phyloP scores from a whole-genome alignment of 2,329 filamentous ascomycete species.

The Cadophora luteo-olivacea region DNA sequence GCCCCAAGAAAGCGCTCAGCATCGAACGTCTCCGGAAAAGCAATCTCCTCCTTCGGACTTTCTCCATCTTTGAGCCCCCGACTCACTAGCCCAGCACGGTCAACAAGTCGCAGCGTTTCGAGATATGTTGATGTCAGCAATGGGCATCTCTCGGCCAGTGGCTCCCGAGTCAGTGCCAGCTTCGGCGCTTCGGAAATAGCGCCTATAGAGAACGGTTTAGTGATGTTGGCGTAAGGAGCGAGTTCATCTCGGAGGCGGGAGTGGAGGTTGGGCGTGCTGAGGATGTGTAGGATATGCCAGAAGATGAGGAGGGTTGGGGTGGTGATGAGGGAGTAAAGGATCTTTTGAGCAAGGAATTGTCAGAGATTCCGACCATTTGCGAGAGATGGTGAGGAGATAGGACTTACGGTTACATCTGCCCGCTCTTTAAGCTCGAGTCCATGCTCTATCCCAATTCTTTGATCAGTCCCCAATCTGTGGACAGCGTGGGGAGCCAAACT shows the following conservation, averaged over 20 bases:
- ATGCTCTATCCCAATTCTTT: conserved; percentile 36
- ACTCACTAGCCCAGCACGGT: background rate
- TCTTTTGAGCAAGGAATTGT: background rate
- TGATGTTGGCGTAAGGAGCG: conserved; percentile 25
- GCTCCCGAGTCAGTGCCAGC: conserved; percentile 50
- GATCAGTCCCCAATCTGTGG: background rate
- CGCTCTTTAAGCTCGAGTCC: conserved; percentile 44
- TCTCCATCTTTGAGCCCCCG: background rate
- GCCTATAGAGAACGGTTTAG: conserved; percentile 24
- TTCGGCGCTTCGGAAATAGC: conserved; percentile 39
- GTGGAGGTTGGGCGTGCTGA: conserved; percentile 10
- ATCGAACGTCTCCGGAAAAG: conserved; percentile 37
- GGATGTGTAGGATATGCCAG: conserved; percentile 20
- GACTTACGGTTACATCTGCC: conserved; percentile 30
- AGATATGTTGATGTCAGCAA: conserved; percentile 18
- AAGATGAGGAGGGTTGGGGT: background rate
- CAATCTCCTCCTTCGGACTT: conserved; percentile 44
- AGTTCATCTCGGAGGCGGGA: conserved; percentile 12
- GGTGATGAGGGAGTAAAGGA: conserved; percentile 6
- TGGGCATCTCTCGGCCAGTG: conserved; percentile 46
- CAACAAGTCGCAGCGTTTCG: conserved; percentile 19
- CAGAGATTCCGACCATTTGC: background rate
- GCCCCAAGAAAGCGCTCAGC: conserved; percentile 35
- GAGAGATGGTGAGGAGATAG: background rate
- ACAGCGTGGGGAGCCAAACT: background rate